A percentile compares a stretch with the other conserved stretches of the same genome.
Evolutionary conservation across 1,139 yeast species (phyloP).

Genomic region (Maudiozyma humilis): DNA sequence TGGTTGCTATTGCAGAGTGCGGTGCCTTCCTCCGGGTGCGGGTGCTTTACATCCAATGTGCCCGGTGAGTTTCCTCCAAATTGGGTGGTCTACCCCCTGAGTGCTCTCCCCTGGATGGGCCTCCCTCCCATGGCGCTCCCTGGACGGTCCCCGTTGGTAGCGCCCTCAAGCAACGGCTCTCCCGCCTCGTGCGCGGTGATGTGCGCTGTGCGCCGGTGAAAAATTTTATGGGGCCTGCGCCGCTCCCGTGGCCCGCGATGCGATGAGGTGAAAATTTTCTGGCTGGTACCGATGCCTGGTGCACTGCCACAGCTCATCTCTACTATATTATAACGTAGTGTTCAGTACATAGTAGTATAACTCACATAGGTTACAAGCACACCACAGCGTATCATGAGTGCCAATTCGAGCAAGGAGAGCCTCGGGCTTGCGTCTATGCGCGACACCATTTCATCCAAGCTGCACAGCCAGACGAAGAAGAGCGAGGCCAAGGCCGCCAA

Average conservation of each 20-base stretch:
- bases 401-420: neutral
- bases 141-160: neutral
- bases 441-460: constrained; percentile 43
- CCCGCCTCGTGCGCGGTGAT: no score
- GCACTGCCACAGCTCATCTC: no score
- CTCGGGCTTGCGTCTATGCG: constrained; percentile 44
- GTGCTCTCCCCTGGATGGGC: no score
- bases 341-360: neutral
- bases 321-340: neutral
- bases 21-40: no score
- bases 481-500: constrained; percentile 13
- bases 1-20: no score
- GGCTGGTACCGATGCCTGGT: no score
- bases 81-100: no score
- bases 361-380: neutral
- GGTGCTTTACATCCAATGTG: no score
- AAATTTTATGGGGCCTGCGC: neutral
- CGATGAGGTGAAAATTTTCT: constrained; percentile 6
- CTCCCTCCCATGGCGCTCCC: no score
- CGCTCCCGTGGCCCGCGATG: constrained; percentile 1
- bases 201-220: no score
- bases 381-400: neutral
- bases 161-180: neutral
- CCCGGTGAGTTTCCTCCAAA: no score
- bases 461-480: no score